Evolutionary conservation across 345 rosid species (phyloP), one percentile per base, ranked within the genome.

Genomic region (Murraya paniculata): DNA sequence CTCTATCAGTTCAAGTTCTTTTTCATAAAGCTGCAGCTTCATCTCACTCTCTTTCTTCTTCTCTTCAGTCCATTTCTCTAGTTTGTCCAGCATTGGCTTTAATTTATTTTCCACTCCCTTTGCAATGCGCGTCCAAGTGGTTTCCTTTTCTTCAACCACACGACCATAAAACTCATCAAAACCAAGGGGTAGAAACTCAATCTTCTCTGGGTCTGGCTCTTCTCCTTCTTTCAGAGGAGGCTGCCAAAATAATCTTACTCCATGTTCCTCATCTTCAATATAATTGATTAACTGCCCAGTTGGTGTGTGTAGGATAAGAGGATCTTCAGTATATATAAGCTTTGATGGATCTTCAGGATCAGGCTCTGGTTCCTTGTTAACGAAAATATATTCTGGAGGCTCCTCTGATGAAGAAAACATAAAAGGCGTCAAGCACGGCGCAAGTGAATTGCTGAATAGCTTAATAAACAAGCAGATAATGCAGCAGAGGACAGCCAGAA

Each of bases 271-370:
- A 85, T 95, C 98, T 35, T 95, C 98, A 3, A 91, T 82, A 53
- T 82, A 92, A 87, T 95, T 92, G 72, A 93, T 93, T 82, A 95
- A 82, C 64, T 89, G 86, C 77, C 98, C 97, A 60, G 97, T 88
- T 78, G 89, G 93, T 18, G 91, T 90, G 78, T 93, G 98, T 73
- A 95, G 81, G 66, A 95, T 93, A 67, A 93, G 82, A 70, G 95
- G 98, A 89, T 93, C 93, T 78, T 91, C 98, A 59, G 82, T 87
- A 28, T 90, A 87, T 70, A 86, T 78, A 58, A 87, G 90, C 83
- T 90, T 87, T 10, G 95, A 87, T 71, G 95, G 95, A 85, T 93
- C 98, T 77, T 89, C 66, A n/a, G 95, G 95, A 84, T 95, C 98
- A 71, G 93, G 91, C 79, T 89, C 98, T 22, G 95, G 94, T 82